phyloP scores from a whole-genome alignment of 305 asterid genomes.

The Caryopteris hybrid region DNA sequence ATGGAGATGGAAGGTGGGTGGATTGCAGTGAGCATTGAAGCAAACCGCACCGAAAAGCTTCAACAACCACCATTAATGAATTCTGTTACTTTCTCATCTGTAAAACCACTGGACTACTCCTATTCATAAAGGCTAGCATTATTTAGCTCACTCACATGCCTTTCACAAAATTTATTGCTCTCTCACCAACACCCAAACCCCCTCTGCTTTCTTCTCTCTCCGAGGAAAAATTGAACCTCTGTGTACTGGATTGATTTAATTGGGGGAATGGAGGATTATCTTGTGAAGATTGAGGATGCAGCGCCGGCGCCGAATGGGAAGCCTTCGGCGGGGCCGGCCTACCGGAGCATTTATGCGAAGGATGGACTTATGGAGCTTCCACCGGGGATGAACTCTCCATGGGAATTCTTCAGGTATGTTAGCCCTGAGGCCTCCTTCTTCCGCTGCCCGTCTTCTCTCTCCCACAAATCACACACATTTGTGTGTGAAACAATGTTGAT shows the following conservation, averaged over 20 bases:
- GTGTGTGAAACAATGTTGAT: too few relatives aligned
- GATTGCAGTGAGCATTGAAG: not conserved
- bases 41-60: not conserved
- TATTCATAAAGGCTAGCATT: constrained; percentile 37
- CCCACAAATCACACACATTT: not conserved
- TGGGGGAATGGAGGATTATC: constrained; percentile 40
- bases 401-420: constrained; percentile 92
- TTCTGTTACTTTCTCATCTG: constrained; percentile 30
- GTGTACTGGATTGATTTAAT: not conserved
- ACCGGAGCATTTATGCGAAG: constrained; percentile 63
- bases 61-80: constrained; percentile 39
- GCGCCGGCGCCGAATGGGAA: constrained; percentile 36
- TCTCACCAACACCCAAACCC: not conserved
- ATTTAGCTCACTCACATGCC: constrained; percentile 23
- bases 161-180: constrained; percentile 33
- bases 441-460: not conserved
- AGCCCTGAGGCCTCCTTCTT: too few relatives aligned
- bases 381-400: constrained; percentile 47
- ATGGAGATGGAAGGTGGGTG: constrained; percentile 14
- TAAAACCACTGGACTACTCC: constrained; percentile 23
- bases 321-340: constrained; percentile 81
- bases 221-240: not conserved
- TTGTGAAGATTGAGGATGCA: constrained; percentile 66
- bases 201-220: not conserved
- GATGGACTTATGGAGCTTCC: constrained; percentile 66